Base-by-base conservation (phyloP, 345 rosid genomes). In the Salix udensis region DNA sequence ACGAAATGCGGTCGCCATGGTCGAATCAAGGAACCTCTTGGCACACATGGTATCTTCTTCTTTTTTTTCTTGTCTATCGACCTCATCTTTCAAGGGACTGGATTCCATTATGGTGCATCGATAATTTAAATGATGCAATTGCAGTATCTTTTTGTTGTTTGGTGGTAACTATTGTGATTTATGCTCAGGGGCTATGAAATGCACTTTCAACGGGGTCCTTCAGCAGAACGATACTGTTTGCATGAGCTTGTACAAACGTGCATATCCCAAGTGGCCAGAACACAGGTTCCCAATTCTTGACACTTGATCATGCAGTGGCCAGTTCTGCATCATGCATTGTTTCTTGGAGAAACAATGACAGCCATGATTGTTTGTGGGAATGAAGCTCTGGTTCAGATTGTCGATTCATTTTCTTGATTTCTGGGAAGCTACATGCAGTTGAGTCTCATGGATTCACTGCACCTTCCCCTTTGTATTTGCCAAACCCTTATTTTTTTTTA, bases 171-270 rank as follows among this genome's bases (percentile, higher is more conserved):
- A 39, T 30, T 62, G 19, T 71, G 40, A 48, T 75, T 73, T 68
- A 52, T 52, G 15, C 46, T 72, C 88, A 93, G 97, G 99, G 74
- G 92, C 91, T 24, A 89, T 93, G 98, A 91, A 96, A 81, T 93
- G 96, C 76, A 46, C 88, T 40, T 86, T 96, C n/a, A 93, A 96
- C 68, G 97, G 99, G 12, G 86, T 87, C 71, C 89, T 92, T 73
- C 98, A 93, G 89, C 99, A 96, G 81, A 84, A 86, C 53, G 97
- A 96, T 82, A 84, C 97, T 0, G 94, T 92, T 53, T 96, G 98
- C 84, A 87, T 92, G 96, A 89, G 92, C 87, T 82, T 96, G 71
- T 96, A 80, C 86, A 93, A 93, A 87, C 97, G 97, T 0, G 92
- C 88, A 26, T 93, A 89, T 86, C 96, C 98, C 64, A 93, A 91